Evolutionary conservation across 805 yeast species (phyloP).

Genomic region (Allodekkera sacchari): DNA sequence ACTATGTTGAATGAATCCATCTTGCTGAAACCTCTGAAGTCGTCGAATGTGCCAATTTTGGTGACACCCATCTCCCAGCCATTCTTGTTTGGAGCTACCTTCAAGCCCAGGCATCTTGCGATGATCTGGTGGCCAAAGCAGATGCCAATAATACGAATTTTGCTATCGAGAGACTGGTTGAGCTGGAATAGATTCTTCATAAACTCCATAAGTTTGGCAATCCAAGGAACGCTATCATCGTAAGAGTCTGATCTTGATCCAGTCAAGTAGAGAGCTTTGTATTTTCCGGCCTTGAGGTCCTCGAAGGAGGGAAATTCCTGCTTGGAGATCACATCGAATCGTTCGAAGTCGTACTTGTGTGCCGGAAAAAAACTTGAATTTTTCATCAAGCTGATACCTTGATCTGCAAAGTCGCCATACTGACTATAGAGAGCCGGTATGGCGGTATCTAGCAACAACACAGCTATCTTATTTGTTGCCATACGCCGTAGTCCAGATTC

Average conservation of each 20-base stretch:
- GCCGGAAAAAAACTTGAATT: slow-evolving; percentile 14
- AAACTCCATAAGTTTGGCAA: slow-evolving; percentile 30
- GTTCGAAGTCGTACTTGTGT: slow-evolving; percentile 16
- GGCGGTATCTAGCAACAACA: slow-evolving; percentile 1
- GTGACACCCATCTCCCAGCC: slow-evolving; percentile 74
- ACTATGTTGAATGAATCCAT: slow-evolving; percentile 28
- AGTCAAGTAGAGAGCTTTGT: slow-evolving; percentile 40
- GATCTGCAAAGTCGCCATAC: slow-evolving; percentile 50
- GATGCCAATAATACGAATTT: slow-evolving; percentile 54
- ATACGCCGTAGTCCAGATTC: too few relatives aligned
- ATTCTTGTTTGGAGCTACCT: slow-evolving; percentile 44
- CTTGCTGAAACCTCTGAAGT: slow-evolving; percentile 11
- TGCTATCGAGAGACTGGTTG: slow-evolving; percentile 6
- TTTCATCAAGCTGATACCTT: slow-evolving; percentile 27
- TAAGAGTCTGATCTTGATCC: slow-evolving; percentile 46
- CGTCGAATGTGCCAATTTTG: slow-evolving; percentile 36
- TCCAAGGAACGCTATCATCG: slow-evolving; percentile 31
- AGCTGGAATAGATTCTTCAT: slow-evolving; percentile 10
- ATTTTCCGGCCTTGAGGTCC: slow-evolving; percentile 19
- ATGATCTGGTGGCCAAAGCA: slow-evolving; percentile 88
- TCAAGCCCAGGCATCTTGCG: slow-evolving; percentile 55
- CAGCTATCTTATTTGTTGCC: slow-evolving; percentile 2
- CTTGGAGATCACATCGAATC: slow-evolving; percentile 30
- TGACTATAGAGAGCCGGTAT: slow-evolving; percentile 1
- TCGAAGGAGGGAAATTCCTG: slow-evolving; percentile 13